These are phyloP conservation scores for Fusarium praegraminearum DNA, from an alignment of 2,329 filamentous ascomycete genomes.

Conservation along the genomic window DNA sequence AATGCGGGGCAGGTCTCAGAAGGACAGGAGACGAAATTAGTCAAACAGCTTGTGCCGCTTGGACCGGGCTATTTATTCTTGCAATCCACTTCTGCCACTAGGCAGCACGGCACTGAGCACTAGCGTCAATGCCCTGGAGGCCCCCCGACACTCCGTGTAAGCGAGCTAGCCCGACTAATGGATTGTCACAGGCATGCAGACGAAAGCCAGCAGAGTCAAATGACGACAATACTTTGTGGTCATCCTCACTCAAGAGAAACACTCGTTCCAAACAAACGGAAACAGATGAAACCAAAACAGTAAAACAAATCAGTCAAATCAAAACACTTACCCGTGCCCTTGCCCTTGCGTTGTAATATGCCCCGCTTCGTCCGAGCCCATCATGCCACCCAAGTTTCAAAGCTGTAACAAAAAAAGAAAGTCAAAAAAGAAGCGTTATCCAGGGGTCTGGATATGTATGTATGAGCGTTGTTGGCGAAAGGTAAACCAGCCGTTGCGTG, in stretches of 20 bases:
- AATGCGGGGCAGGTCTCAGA: constrained; percentile 21
- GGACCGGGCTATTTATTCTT: too few species aligned
- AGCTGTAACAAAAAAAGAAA: constrained; percentile 19
- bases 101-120: constrained; percentile 19
- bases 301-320: constrained; percentile 26
- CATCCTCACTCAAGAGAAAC: not conserved
- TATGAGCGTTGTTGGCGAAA: not conserved
- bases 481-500: constrained; percentile 13
- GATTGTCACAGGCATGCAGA: not conserved
- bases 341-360: constrained; percentile 36
- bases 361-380: constrained; percentile 42
- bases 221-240: constrained; percentile 10
- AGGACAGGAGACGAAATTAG: too few species aligned
- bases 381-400: constrained; percentile 45
- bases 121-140: constrained; percentile 29
- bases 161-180: not conserved
- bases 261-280: constrained; percentile 12
- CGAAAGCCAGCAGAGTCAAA: constrained; percentile 21
- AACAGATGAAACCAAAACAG: constrained; percentile 12
- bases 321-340: constrained; percentile 21
- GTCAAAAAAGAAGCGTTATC: not conserved
- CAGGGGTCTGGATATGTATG: not conserved
- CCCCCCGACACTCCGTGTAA: constrained; percentile 30
- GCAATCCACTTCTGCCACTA: too few species aligned
- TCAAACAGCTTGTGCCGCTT: too few species aligned